Base-by-base conservation (phyloP, 306 rosid species). In the Cercis canadensis region DNA sequence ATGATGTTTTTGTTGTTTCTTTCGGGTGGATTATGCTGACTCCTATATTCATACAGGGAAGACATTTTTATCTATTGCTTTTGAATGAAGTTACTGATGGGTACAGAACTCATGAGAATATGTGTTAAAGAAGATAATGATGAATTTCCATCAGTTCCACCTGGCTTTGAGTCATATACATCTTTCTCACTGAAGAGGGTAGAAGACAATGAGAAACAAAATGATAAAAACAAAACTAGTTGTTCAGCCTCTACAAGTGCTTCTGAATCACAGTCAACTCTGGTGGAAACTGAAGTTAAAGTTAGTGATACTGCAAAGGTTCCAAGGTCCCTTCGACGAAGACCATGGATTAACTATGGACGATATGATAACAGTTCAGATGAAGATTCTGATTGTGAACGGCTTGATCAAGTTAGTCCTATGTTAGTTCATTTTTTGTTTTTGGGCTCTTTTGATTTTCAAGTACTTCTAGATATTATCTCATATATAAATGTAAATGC, bases 81-180 rank as follows among this genome's bases (percentile, higher is more conserved):
- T 69, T 69, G 73, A 62, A 65, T 51, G 75, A 59, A 56, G 60
- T 72, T 80, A 75, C 70, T 64, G 69, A 91, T 95, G 99, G 99
- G 96, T 81, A 91, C 97, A 9, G 95, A 95, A 72, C 92, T 91
- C 68, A 78, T 95, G 87, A 78, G 92, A 74, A 81, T 88, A 58
- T 82, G 92, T 63, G 77, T 91, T 57, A 86, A 89, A 81, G 99
- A 95, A 67, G 99, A 95, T 77, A 90, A 79, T 5, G 99, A 95
- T 9, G 99, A 91, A 45, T 91, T 81, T 82, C 99, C 99, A 70
- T 80, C 96, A 33, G 92, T 91, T 80, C 99, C 99, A 80, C 99
- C 99, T 2, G 99, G 99, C 58, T 95, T 95, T 67, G 99, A 95
- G 86, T 84, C 96, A 68, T 89, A 80, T 76, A 83, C 89, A 61